These are phyloP conservation scores for Paraphoma chrysanthemicola DNA, from an alignment of 2,329 filamentous ascomycete genomes.

Conservation along the genomic window DNA sequence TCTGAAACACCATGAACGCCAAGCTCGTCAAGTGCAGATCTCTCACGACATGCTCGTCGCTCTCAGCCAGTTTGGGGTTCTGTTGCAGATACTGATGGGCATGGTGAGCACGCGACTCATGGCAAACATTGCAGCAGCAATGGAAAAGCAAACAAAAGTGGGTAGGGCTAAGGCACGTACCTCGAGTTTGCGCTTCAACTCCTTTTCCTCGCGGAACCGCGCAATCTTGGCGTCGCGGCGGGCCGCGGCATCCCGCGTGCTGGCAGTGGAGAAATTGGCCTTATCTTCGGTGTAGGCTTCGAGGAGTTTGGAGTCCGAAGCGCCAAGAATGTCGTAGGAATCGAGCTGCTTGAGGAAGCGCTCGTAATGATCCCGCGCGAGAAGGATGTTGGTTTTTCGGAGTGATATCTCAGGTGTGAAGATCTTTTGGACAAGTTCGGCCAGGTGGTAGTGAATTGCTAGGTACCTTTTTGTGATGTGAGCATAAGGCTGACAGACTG, in stretches of 20 bases:
- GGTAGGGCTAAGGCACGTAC: conserved; percentile 46
- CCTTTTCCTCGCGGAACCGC: conserved; percentile 84
- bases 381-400: conserved; percentile 66
- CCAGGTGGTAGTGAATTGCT: conserved; percentile 76
- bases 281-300: conserved; percentile 76
- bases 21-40: conserved; percentile 80
- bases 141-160: conserved; percentile 5
- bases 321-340: conserved; percentile 75
- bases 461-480: conserved; percentile 64
- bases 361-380: conserved; percentile 76
- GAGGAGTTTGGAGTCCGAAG: conserved; percentile 71
- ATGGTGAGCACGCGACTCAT: conserved; percentile 29
- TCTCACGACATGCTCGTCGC: conserved; percentile 85
- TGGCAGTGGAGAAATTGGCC: conserved; percentile 74
- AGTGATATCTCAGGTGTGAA: conserved; percentile 61
- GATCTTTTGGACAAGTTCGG: conserved; percentile 77
- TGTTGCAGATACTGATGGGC: conserved; percentile 61
- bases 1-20: conserved; percentile 74
- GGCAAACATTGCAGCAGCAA: neutral
- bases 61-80: conserved; percentile 67
- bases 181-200: conserved; percentile 82
- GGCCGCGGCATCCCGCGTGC: conserved; percentile 69
- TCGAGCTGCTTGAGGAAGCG: conserved; percentile 78
- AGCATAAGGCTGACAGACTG: neutral
- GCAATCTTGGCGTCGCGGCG: conserved; percentile 85